Evolutionary conservation across 2,329 filamentous ascomycete species (phyloP).

Genomic region (Fusarium algeriense): DNA sequence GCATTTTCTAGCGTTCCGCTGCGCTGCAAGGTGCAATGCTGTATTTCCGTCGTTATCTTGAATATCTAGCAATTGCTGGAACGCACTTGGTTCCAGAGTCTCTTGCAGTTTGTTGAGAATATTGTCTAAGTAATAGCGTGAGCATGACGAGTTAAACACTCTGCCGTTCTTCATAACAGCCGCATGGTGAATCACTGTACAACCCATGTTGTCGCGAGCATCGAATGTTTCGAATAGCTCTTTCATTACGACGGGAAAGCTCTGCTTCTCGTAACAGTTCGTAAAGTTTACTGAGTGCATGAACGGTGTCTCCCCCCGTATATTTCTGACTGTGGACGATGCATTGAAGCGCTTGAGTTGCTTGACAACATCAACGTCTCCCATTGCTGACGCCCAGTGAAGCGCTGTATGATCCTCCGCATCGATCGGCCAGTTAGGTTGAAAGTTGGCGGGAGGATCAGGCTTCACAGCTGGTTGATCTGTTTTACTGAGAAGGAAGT

Average conservation of each 20-base stretch:
- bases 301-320: slow-evolving; percentile 86
- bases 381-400: slow-evolving; percentile 98
- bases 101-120: slow-evolving; percentile 89
- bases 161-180: slow-evolving; percentile 88
- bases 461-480: slow-evolving; percentile 79
- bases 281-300: slow-evolving; percentile 97
- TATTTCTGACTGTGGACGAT: slow-evolving; percentile 76
- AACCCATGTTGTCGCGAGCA: slow-evolving; percentile 81
- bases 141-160: slow-evolving; percentile 85
- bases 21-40: slow-evolving; percentile 79
- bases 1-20: slow-evolving; percentile 89
- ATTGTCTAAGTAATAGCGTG: slow-evolving; percentile 92
- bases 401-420: slow-evolving; percentile 92
- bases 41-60: slow-evolving; percentile 92
- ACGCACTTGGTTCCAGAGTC: slow-evolving; percentile 77
- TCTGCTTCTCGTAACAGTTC: slow-evolving; percentile 94
- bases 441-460: slow-evolving; percentile 85
- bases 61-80: slow-evolving; percentile 82
- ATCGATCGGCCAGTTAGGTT: slow-evolving; percentile 93
- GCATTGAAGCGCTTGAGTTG: slow-evolving; percentile 87
- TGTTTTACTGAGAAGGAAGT: slow-evolving; percentile 89
- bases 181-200: slow-evolving; percentile 94
- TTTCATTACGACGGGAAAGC: slow-evolving; percentile 86
- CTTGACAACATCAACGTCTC: slow-evolving; percentile 90
- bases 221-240: slow-evolving; percentile 86